Evolutionary conservation across 306 rosid species (phyloP).

Genomic region (Senna siamea): DNA sequence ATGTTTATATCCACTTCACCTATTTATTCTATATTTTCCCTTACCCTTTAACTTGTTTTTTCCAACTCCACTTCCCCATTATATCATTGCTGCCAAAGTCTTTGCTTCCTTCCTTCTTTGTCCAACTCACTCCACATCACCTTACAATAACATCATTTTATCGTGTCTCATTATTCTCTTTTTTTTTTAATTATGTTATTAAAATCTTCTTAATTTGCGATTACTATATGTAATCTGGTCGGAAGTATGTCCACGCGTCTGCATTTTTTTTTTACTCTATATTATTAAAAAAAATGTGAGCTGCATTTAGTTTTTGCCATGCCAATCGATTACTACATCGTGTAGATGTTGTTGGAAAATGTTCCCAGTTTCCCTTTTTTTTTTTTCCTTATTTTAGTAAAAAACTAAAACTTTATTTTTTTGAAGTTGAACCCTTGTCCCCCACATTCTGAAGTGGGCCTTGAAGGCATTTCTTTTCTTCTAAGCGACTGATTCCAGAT

Average conservation of each 20-base stretch:
- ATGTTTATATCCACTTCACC: conserved; percentile 28
- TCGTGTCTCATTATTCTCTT: not conserved
- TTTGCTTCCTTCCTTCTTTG: conserved; percentile 36
- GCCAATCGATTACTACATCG: not conserved
- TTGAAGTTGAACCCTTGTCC: not conserved
- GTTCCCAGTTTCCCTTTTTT: not conserved
- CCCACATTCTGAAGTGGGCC: conserved; percentile 3
- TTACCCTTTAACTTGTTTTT: not conserved
- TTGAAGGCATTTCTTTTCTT: conserved; percentile 12
- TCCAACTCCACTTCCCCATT: conserved; percentile 1
- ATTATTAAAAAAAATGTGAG: not conserved
- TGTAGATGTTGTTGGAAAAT: not conserved
- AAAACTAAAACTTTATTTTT: too few species aligned
- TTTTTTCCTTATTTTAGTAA: not conserved
- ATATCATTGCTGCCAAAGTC: conserved; percentile 28
- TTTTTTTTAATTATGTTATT: too few species aligned
- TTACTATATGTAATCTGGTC: not conserved
- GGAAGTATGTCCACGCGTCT: conserved; percentile 16
- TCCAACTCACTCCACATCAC: conserved; percentile 24
- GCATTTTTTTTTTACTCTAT: not conserved
- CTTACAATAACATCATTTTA: conserved; percentile 24
- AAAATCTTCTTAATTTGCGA: not conserved
- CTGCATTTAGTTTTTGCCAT: not conserved
- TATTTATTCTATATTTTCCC: not conserved
- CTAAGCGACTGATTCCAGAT: not conserved